Evolutionary conservation across 139 green algal genomes (phyloP), one percentile per base, ranked within the genome.

Genomic region (Asterochloris sp.): DNA sequence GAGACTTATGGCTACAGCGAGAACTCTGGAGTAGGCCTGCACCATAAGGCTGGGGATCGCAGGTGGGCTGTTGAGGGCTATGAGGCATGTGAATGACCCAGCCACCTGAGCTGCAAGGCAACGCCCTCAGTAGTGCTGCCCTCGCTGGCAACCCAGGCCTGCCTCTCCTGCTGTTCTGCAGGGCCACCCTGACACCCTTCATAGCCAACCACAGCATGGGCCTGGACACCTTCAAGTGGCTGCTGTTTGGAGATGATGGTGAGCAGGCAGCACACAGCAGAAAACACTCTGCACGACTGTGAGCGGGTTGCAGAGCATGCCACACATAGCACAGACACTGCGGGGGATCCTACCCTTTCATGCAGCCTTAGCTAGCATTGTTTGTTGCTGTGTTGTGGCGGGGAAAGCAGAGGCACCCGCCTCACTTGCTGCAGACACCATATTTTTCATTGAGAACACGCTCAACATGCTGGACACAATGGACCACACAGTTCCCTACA

Each of bases 221-320:
- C 29, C 64, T 84, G 47, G 62, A 69, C 69, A 78, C 21, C 71
- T 87, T 84, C 78, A 79, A 84, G 23, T 87, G 83, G 83, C 79
- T 87, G 61, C 73, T 87, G 78, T 87, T 78, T 76, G 83, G 83
- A 12, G 83, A 87, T 62, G 83, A 87, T 73, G 83, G 38, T 54
- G 38, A 54, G 38, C 38, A 54, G 38, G 38, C 38, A 10, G 38
- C 38, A 54, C 38, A 54, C 38, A 54, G 38, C 38, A 54, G 6
- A 6, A 6, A 54, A 54, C 2, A 54, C 38, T 2, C 38, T 2
- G 38, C 38, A 54, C 38, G 6, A 54, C 6, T 6, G 6, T 10
- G 38, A 54, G 38, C 38, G 38, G 38, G 4, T 54, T 6, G 38
- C 38, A 54, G 2, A 54, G 38, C 38, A 54, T 54, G 38, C 38